A percentile compares a stretch with the other conserved stretches of the same genome.
These are phyloP conservation scores for Neofusicoccum laricinum DNA, from an alignment of 2,329 filamentous ascomycete species.

Conservation along the genomic window DNA sequence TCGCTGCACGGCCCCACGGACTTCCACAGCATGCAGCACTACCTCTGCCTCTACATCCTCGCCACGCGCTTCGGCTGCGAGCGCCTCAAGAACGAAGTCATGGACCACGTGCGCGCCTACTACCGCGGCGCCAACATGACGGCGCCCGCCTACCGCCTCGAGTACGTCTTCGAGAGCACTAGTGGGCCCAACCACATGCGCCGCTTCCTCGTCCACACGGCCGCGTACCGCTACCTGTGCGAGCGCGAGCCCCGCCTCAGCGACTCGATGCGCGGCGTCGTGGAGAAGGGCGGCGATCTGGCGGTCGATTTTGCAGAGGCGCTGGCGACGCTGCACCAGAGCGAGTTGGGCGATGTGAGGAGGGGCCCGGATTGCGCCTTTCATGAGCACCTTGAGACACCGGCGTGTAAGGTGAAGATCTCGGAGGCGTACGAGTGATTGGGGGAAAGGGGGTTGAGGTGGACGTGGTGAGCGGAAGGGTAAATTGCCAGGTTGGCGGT, in stretches of 20 bases:
- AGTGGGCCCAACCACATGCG: slow-evolving; percentile 27
- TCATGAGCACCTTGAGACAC: slow-evolving; percentile 28
- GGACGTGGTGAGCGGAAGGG: neutral
- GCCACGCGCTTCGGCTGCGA: slow-evolving; percentile 27
- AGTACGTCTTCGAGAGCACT: slow-evolving; percentile 32
- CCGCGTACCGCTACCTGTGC: slow-evolving; percentile 29
- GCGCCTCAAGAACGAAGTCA: slow-evolving; percentile 29
- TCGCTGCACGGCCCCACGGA: slow-evolving; percentile 30
- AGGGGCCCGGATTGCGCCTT: slow-evolving; percentile 27
- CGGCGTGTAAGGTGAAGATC: neutral
- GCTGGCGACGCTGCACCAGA: slow-evolving; percentile 25
- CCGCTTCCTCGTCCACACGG: slow-evolving; percentile 30
- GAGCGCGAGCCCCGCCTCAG: slow-evolving; percentile 21
- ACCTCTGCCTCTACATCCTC: slow-evolving; percentile 32
- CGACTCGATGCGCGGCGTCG: slow-evolving; percentile 25
- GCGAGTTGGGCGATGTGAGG: slow-evolving; percentile 27
- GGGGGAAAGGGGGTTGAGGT: neutral
- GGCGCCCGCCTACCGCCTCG: slow-evolving; percentile 33
- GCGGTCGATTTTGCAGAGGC: slow-evolving; percentile 28
- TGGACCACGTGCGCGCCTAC: slow-evolving; percentile 32
- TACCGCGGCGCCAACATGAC: slow-evolving; percentile 31
- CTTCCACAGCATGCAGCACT: slow-evolving; percentile 33
- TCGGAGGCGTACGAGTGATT: slow-evolving; percentile 11
- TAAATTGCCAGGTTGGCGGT: too few species aligned
- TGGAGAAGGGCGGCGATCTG: slow-evolving; percentile 26